Conservation (phyloP, 2,329 filamentous ascomycete genomes). For the Beauveria pseudobassiana region DNA sequence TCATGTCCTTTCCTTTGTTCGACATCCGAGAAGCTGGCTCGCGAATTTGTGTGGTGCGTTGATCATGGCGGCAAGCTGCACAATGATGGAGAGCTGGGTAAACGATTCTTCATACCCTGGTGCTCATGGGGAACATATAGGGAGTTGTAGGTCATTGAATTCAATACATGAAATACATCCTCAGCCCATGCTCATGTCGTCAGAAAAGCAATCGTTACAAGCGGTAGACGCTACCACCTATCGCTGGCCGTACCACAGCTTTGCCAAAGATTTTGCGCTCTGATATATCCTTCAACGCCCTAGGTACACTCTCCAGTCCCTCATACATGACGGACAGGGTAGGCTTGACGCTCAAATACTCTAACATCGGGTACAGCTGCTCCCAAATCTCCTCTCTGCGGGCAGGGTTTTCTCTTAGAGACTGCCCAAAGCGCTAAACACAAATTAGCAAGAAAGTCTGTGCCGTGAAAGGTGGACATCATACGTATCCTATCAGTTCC, state of each 20-base stretch:
- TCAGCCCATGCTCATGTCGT: neutral
- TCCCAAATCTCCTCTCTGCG: conserved; percentile 42
- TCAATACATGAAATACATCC: neutral
- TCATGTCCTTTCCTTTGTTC: conserved; percentile 3
- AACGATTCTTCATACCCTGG: neutral
- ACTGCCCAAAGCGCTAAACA: conserved; percentile 46
- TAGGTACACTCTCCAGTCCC: conserved; percentile 41
- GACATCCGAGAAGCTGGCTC: neutral
- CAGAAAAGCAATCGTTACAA: neutral
- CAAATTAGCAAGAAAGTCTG: neutral
- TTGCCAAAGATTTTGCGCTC: conserved; percentile 47
- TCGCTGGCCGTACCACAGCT: conserved; percentile 39
- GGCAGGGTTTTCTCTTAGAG: conserved; percentile 38
- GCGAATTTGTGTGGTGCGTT: neutral
- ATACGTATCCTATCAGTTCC: conserved; percentile 45
- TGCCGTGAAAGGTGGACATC: conserved; percentile 14
- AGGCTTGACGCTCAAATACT: conserved; percentile 39
- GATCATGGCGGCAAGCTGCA: neutral
- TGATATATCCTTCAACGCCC: conserved; percentile 43
- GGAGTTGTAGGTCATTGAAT: conserved; percentile 10
- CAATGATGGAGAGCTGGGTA: neutral
- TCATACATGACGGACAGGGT: conserved; percentile 42
- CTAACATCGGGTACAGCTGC: conserved; percentile 40
- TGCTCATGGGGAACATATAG: conserved; percentile 3
- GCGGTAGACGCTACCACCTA: neutral